Percentiles rank a stretch among this genome's conserved stretches.
These are phyloP conservation scores for Scenedesmus sp. DNA, from an alignment of 163 green algal genomes.

Conservation along the genomic window DNA sequence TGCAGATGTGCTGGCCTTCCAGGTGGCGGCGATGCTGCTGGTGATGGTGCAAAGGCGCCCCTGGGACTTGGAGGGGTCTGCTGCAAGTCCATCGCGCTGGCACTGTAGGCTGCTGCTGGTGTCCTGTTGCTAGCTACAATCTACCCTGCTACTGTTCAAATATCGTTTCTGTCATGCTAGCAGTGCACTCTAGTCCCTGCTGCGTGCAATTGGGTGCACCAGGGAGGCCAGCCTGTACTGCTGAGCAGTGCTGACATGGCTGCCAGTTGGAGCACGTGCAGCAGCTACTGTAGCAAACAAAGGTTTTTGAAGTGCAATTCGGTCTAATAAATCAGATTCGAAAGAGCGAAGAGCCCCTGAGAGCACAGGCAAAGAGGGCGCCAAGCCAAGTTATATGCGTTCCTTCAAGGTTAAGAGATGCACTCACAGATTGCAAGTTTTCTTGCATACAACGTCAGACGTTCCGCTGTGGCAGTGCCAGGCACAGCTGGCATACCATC, in stretches of 20 bases:
- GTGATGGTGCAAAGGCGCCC: not conserved
- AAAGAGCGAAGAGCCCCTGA: not conserved
- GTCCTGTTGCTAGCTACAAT: not conserved
- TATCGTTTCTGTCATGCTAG: not conserved
- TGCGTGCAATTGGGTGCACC: not conserved
- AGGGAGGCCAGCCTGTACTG: constrained; percentile 25
- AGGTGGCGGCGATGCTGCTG: not conserved
- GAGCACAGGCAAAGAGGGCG: not conserved
- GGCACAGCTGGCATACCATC: not conserved
- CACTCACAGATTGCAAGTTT: not conserved
- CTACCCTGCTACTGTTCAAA: not conserved
- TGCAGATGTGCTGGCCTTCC: constrained; percentile 20
- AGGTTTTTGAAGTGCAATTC: too few species aligned
- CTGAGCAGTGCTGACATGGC: not conserved
- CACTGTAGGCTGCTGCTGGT: not conserved
- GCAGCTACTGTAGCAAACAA: not conserved
- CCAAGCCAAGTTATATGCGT: not conserved
- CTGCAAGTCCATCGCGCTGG: not conserved
- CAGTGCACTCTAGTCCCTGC: not conserved
- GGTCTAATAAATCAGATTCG: not conserved
- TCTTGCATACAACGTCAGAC: not conserved
- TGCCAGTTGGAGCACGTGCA: not conserved
- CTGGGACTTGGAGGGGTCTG: not conserved
- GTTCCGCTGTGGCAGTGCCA: not conserved
- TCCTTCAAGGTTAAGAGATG: too few species aligned